Percentiles rank a stretch among this genome's conserved stretches.
These are phyloP conservation scores for Stentor coeruleus DNA, from an alignment of 73 alveolate genomes.

Conservation along the genomic window DNA sequence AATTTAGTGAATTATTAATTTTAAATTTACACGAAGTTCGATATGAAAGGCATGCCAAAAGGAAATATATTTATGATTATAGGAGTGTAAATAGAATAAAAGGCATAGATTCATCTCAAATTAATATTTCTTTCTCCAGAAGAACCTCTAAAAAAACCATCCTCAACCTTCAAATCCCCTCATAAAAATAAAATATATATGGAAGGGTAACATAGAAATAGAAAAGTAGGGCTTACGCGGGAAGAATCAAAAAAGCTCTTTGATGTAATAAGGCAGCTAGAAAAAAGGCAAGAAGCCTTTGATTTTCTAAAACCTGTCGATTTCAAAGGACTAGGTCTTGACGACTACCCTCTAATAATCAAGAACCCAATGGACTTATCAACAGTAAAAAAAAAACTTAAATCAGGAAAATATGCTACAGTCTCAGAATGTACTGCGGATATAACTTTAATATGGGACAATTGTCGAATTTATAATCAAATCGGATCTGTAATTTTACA, in stretches of 20 bases:
- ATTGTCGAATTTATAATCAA: conserved; percentile 54
- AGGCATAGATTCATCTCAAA: too few relatives aligned
- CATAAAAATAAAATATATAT: too few relatives aligned
- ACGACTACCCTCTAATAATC: conserved; percentile 65
- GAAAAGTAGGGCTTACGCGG: neutral
- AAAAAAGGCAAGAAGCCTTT: conserved; percentile 58
- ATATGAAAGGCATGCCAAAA: too few relatives aligned
- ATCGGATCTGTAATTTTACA: conserved; percentile 54
- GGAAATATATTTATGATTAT: too few relatives aligned
- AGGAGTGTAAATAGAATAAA: too few relatives aligned
- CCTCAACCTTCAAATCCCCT: too few relatives aligned
- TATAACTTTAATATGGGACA: conserved; percentile 57
- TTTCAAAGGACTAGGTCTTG: conserved; percentile 59
- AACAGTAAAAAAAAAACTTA: conserved; percentile 46
- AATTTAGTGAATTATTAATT: too few relatives aligned
- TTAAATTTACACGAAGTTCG: too few relatives aligned
- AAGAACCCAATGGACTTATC: conserved; percentile 77
- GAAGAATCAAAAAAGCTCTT: conserved; percentile 33
- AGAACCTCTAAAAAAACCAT: too few relatives aligned
- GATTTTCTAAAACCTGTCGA: conserved; percentile 78
- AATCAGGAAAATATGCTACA: conserved; percentile 37
- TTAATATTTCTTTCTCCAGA: too few relatives aligned
- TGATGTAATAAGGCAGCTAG: conserved; percentile 36
- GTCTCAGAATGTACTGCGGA: conserved; percentile 57
- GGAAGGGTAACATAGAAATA: too few relatives aligned